These are phyloP conservation scores for Ophiostoma pallidulum DNA, from an alignment of 2,329 filamentous ascomycete species.

Conservation along the genomic window DNA sequence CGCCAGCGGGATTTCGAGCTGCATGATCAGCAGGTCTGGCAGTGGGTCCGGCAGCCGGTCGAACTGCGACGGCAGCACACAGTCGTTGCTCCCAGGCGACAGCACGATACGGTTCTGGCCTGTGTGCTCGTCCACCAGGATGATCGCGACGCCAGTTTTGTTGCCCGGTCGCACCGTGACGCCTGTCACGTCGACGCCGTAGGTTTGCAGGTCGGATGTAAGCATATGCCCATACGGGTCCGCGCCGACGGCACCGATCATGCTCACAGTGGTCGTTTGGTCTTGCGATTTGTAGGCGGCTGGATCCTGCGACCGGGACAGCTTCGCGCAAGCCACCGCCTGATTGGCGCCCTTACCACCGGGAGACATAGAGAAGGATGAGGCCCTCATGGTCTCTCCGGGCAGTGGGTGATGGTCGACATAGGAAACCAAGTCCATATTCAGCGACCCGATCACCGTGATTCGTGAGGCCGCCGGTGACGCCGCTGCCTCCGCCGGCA, in stretches of 20 bases:
- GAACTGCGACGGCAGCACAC: constrained; percentile 22
- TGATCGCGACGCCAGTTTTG: constrained; percentile 62
- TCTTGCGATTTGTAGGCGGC: constrained; percentile 27
- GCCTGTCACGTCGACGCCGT: constrained; percentile 51
- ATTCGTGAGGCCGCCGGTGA: constrained; percentile 38
- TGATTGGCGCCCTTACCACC: constrained; percentile 96
- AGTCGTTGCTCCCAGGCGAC: constrained; percentile 59
- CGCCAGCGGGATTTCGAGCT: constrained; percentile 48
- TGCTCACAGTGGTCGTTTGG: constrained; percentile 41
- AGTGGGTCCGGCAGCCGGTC: constrained; percentile 13
- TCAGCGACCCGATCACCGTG: constrained; percentile 81
- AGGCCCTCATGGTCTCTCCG: constrained; percentile 79
- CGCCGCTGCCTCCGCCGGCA: constrained; percentile 22
- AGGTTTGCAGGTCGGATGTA: constrained; percentile 42
- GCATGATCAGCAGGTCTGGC: constrained; percentile 47
- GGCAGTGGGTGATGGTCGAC: constrained; percentile 72
- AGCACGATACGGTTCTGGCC: constrained; percentile 71
- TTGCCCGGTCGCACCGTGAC: constrained; percentile 34
- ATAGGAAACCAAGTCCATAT: constrained; percentile 83
- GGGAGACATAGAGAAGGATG: constrained; percentile 65
- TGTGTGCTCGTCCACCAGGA: constrained; percentile 61
- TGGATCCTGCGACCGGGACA: constrained; percentile 48
- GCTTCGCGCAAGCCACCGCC: constrained; percentile 74
- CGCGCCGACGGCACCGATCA: constrained; percentile 64
- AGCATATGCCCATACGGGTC: constrained; percentile 56